Base-by-base conservation (phyloP, 148 eudicot genomes). In the Diospyros lotus region DNA sequence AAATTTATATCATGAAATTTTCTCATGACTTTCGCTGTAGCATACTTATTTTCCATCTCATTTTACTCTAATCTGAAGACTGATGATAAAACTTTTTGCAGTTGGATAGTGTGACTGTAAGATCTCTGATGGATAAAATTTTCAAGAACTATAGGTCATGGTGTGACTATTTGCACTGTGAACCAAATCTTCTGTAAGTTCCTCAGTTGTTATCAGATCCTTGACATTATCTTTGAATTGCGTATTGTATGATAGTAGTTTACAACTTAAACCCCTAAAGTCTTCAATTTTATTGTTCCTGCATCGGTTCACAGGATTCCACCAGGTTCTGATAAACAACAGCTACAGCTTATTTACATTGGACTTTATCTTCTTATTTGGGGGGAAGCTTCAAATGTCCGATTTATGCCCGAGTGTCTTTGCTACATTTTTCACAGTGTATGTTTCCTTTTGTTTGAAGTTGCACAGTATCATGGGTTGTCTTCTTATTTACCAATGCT, bases 341-440 rank as follows among this genome's bases (percentile, higher is more conserved):
- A 89, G 68, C 75, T 90, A 63, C 85, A 90, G 79, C 97, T 92
- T 80, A 80, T 95, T 68, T 93, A 90, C 80, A 89, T 88, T 82
- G 96, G 94, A 70, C 94, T 95, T 58, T 95, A 90, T 92, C 93
- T 95, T 73, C 99, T 95, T 76, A 95, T 95, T 10, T 95, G 99
- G 99, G 99, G 99, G 39, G 99, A 95, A 89, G 99, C 99, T 81
- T 93, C 99, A 77, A 95, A 95, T 83, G 63, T 95, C 69, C 92
- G 99, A 60, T 95, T 95, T 72, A 89, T 95, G 96, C 96, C 97
- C 48, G 99, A 95, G 80, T 95, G 99, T 80, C 69, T 95, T 65
- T 90, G 99, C 86, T 95, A 90, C 82, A 95, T 95, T 76, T 95
- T 95, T 76, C 99, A 95, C 77, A 85, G 84, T 73, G 99, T 92